Base-by-base conservation (phyloP, 139 green algal genomes). In the Zygnema cylindricum region DNA sequence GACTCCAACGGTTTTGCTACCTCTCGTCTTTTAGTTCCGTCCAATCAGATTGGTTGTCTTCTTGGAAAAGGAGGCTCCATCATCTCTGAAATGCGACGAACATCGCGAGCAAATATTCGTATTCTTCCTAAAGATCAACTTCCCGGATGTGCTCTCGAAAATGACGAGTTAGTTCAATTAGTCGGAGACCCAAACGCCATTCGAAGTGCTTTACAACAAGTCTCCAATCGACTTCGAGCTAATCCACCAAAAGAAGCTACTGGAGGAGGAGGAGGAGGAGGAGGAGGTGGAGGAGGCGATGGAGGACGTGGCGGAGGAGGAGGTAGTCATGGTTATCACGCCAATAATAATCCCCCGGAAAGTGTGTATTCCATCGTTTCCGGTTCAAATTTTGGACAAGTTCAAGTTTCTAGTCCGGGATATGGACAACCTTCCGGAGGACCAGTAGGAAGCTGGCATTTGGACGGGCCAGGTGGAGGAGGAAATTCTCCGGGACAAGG, bases 51-150 rank as follows among this genome's bases (percentile, higher is more conserved):
- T n/a, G 88, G 63, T 23, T 89, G 81, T 33, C 33, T 87, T 42
- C 83, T 92, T 76, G 88, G 76, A 76, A 92, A 92, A 71, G 81
- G 88, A 40, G 88, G 88, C 39, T 55, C n/a, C n/a, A 88, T 92
- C 38, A 89, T 92, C 69, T 36, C n/a, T 1, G 33, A 89, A 40
- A 84, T 89, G 69, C 55, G 88, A 23, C 33, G 55, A 32, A 43
- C 41, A 11, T 82, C 39, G 32, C 32, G 25, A 21, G 88, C 81
- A 33, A 41, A 77, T 43, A 92, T 92, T 69, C 83, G 81, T 41
- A 85, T 92, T 22, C 81, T 88, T 1, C 81, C 88, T 0, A n/a
- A 1, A 25, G 81, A 89, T 1, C 23, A 89, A 35, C 33, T 87
- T 33, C 86, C 86, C 16, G 49, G 39, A 42, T 91, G 86, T 35